Evolutionary conservation across 2,329 filamentous ascomycete genomes (phyloP).

Genomic region (Colletotrichum musae): DNA sequence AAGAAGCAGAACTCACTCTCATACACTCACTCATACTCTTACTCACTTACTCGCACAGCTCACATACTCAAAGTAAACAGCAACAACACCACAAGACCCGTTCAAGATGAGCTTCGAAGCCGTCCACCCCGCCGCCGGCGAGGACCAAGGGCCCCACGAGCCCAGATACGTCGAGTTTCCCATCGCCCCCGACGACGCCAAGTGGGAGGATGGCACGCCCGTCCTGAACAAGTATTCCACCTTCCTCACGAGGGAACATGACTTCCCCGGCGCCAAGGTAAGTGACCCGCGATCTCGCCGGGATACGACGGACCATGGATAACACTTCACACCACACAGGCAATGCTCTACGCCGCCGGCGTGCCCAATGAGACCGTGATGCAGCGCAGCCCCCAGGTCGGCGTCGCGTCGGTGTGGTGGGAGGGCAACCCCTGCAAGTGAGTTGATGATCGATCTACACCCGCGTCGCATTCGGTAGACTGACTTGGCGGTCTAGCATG

Average conservation of each 20-base stretch:
- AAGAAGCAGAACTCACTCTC: no score
- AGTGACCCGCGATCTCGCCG: background rate
- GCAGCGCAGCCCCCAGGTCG: slow-evolving; percentile 92
- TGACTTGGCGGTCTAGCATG: slow-evolving; percentile 48
- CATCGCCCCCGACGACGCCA: slow-evolving; percentile 19
- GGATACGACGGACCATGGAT: background rate
- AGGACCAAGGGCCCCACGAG: slow-evolving; percentile 21
- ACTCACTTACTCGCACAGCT: no score
- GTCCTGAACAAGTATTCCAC: slow-evolving; percentile 25
- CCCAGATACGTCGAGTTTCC: slow-evolving; percentile 23
- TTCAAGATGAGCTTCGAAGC: background rate
- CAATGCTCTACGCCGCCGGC: slow-evolving; percentile 95
- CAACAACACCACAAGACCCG: background rate
- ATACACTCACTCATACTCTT: no score
- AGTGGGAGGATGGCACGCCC: slow-evolving; percentile 23
- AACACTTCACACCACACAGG: slow-evolving; percentile 61
- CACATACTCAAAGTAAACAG: background rate
- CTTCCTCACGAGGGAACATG: slow-evolving; percentile 23
- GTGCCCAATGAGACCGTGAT: slow-evolving; percentile 87
- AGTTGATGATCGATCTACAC: slow-evolving; percentile 51
- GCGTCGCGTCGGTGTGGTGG: slow-evolving; percentile 95
- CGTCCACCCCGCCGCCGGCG: slow-evolving; percentile 22
- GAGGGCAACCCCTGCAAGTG: slow-evolving; percentile 97
- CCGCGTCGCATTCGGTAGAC: background rate
- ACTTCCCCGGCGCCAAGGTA: slow-evolving; percentile 26